Base-by-base conservation (phyloP, 495 filamentous ascomycete species). In the Astrothelium macrocarpum region DNA sequence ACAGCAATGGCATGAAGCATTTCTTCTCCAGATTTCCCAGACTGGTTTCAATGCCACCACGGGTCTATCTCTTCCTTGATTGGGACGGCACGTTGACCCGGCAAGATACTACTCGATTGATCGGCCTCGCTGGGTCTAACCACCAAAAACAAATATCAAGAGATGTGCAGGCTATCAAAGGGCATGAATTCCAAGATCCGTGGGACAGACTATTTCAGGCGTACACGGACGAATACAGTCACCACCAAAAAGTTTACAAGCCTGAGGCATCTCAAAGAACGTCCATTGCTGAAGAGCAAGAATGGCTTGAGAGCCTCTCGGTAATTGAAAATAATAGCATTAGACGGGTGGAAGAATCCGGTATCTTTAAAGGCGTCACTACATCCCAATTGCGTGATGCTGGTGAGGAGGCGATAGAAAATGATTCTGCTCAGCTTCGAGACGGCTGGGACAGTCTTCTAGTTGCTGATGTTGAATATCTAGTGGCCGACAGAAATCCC, bases 31-130 rank as follows among this genome's bases (percentile, higher is more conserved):
- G 25, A 11, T 9, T 16, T 29, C 16, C 49, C 9, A 56, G 25
- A 28, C 29, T 29, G 10, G 23, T 56, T 56, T 11, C 5, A 29
- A 56, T 56, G 49, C 49, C 23, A 56, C 26, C 5, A 26, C 65
- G 60, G 14, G 66, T 74, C 10, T 69, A 68, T 46, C 64, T 73
- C 32, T 61, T 76, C 29, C 65, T 76, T 9, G 74, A 76, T 66
- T 76, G 67, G 66, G 74, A 76, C 63, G 72, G 73, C 34, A 76
- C 74, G n/a, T 32, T 76, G 34, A 76, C 74, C 16, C 63, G 46
- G 7, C 32, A 62, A 12, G 74, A 76, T 60, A 76, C 74, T 9
- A 65, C 75, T 29, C 28, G 62, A 12, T 16, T 71, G 28, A 60
- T 76, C 1, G 73, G 67, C n/a, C 60, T 49, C 45, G 64, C 72